Base-by-base conservation (phyloP, 805 yeast species). In the Danielozyma ontarioensis region DNA sequence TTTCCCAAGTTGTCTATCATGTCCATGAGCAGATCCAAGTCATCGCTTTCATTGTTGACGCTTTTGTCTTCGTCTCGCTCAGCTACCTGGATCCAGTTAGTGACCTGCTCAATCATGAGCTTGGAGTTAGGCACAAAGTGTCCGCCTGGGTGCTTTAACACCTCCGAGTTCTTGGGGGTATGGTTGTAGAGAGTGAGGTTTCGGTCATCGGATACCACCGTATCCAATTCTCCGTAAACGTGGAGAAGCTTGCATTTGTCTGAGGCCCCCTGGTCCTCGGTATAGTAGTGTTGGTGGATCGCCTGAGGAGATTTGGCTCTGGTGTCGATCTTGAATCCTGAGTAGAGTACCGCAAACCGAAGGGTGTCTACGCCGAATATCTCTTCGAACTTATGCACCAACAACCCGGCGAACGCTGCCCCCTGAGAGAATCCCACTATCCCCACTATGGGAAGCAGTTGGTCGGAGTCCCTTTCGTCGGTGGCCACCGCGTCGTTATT, bases 51-150 rank as follows among this genome's bases (percentile, higher is more conserved):
- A 13, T 41, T 28, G 19, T 37, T 39, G 14, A 40, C 41, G 27
- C 43, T 33, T 23, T 40, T 36, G 17, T 39, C 46, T 8, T 44
- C 36, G 11, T 31, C 33, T 22, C 40, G 34, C 10, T 45, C 48
- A 13, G 23, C 36, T 2, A 33, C 42, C 31, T 48, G 53, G 10
- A 67, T 60, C 72, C 72, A 67, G 37, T 59, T 62, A 13, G 57
- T 48, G 5, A 65, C 70, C 39, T 63, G 64, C 34, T 61, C 66
- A 2, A 65, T 54, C 39, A 58, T 48, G 12, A 54, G 31, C 56
- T 83, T 84, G 31, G 88, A 81, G 59, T 86, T 87, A 18, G 97
- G 98, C 29, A 90, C 96, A 62, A 83, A 88, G 53, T 90, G 98
- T 2, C 97, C 97, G 40, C 98, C 97, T 7, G 97, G 97, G 51